These are phyloP conservation scores for Exobasidium cylindrosporum DNA, from an alignment of 1,284 basidiomycete species.

Conservation along the genomic window DNA sequence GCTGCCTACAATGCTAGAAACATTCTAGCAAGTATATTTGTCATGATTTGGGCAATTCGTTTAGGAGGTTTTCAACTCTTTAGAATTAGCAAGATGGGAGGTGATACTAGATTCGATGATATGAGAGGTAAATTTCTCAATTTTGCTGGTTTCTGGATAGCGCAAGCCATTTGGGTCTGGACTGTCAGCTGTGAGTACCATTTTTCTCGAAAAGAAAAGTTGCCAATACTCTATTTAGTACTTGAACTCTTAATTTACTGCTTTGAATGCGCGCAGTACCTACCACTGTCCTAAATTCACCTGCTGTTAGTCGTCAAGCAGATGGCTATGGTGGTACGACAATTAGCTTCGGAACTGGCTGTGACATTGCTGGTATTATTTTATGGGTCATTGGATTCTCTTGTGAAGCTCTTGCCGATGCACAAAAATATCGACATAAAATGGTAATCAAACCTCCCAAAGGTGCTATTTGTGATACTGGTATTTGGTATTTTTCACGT, in stretches of 20 bases:
- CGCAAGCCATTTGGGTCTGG: conserved; percentile 47
- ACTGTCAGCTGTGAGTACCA: conserved; percentile 21
- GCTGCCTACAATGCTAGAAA: conserved; percentile 63
- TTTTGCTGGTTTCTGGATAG: conserved; percentile 34
- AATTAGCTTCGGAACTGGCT: conserved; percentile 31
- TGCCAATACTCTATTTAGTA: no score
- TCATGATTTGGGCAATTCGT: conserved; percentile 59
- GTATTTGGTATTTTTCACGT: conserved; percentile 36
- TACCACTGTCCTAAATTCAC: conserved; percentile 42
- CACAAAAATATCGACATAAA: conserved; percentile 61
- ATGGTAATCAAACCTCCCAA: conserved; percentile 29
- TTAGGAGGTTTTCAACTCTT: conserved; percentile 50
- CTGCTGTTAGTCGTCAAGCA: conserved; percentile 23
- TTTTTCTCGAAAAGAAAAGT: no score
- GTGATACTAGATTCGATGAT: conserved; percentile 50
- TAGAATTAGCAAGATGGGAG: conserved; percentile 49
- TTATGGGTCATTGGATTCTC: conserved; percentile 66
- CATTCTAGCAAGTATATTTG: conserved; percentile 60
- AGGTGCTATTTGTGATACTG: conserved; percentile 42
- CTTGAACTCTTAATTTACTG: no score
- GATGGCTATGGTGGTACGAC: conserved; percentile 24
- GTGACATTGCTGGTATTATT: conserved; percentile 69
- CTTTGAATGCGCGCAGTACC: conserved; percentile 35
- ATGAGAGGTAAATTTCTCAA: conserved; percentile 42
- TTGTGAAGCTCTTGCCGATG: conserved; percentile 66